These are phyloP conservation scores for Linnemannia exigua DNA, from an alignment of 192 early-diverging fungal species.

Conservation along the genomic window DNA sequence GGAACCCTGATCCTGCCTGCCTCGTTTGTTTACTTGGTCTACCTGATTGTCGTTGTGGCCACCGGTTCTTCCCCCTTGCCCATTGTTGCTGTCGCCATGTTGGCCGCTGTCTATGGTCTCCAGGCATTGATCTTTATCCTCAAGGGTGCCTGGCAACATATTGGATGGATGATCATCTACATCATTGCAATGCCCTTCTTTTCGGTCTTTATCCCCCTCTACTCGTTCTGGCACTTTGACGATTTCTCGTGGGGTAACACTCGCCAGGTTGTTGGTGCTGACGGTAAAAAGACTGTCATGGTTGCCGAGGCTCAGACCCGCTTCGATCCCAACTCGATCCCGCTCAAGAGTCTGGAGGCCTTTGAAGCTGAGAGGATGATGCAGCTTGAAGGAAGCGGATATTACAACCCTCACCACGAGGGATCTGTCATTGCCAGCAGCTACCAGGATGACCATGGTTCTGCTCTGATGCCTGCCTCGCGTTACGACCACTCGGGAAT, in stretches of 20 bases:
- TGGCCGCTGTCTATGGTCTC: slow-evolving; percentile 89
- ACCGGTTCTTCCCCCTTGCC: slow-evolving; percentile 75
- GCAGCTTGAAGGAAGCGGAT: slow-evolving; percentile 37
- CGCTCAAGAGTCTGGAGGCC: slow-evolving; percentile 72
- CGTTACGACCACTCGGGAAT: slow-evolving; percentile 57
- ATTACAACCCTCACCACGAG: slow-evolving; percentile 28
- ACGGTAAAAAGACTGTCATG: slow-evolving; percentile 79
- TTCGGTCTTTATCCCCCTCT: slow-evolving; percentile 81
- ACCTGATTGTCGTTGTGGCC: slow-evolving; percentile 80
- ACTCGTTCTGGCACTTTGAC: slow-evolving; percentile 90
- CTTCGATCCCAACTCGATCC: slow-evolving; percentile 79
- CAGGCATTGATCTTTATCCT: slow-evolving; percentile 89
- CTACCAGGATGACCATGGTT: slow-evolving; percentile 30
- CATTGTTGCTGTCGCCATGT: slow-evolving; percentile 82
- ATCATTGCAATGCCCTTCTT: slow-evolving; percentile 80
- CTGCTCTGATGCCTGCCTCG: slow-evolving; percentile 23
- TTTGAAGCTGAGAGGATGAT: slow-evolving; percentile 50
- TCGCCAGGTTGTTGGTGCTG: slow-evolving; percentile 71
- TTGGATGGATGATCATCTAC: slow-evolving; percentile 96
- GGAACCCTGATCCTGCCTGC: slow-evolving; percentile 94
- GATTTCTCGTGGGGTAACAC: slow-evolving; percentile 84
- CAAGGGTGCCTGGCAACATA: slow-evolving; percentile 83
- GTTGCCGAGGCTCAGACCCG: slow-evolving; percentile 74
- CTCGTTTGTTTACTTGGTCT: slow-evolving; percentile 87
- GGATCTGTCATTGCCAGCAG: slow-evolving; percentile 42